Evolutionary conservation across 2,329 filamentous ascomycete species (phyloP).

Genomic region (Botrytis porri): DNA sequence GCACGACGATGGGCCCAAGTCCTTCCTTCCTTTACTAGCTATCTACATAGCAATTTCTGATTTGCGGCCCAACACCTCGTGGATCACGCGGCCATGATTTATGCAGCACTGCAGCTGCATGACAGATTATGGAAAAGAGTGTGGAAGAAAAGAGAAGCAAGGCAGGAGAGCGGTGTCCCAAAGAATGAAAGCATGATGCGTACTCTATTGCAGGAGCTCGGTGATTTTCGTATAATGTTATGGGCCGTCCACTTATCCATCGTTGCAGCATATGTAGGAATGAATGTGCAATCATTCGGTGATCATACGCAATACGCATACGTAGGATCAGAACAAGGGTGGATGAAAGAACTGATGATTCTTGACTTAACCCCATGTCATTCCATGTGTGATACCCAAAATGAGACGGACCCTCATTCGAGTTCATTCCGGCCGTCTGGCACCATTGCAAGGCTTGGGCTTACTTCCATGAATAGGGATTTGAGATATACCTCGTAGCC

Average conservation of each 20-base stretch:
- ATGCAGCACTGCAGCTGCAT: slow-evolving; percentile 21
- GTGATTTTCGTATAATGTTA: slow-evolving; percentile 10
- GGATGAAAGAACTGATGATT: slow-evolving; percentile 8
- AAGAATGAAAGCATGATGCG: slow-evolving; percentile 10
- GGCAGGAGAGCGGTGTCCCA: slow-evolving; percentile 7
- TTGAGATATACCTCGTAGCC: neutral
- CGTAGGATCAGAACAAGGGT: slow-evolving; percentile 15
- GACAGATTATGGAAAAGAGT: slow-evolving; percentile 9
- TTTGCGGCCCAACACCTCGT: slow-evolving; percentile 20
- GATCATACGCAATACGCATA: slow-evolving; percentile 10
- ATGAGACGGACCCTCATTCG: slow-evolving; percentile 6
- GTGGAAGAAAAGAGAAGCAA: slow-evolving; percentile 15
- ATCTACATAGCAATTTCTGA: slow-evolving; percentile 13
- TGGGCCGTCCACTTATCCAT: slow-evolving; percentile 4
- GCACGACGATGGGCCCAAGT: slow-evolving; percentile 14
- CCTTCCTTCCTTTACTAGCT: slow-evolving; percentile 20
- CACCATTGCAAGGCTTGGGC: neutral
- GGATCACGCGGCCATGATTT: slow-evolving; percentile 19
- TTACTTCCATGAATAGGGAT: neutral
- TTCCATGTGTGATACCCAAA: slow-evolving; percentile 5
- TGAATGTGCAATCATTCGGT: slow-evolving; percentile 11
- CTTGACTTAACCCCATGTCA: slow-evolving; percentile 5
- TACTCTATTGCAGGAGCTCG: slow-evolving; percentile 7
- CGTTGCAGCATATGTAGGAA: slow-evolving; percentile 8
- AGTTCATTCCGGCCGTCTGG: slow-evolving; percentile 7